Conservation (phyloP, 2,329 filamentous ascomycete genomes). For the Metarhizium anisopliae region DNA sequence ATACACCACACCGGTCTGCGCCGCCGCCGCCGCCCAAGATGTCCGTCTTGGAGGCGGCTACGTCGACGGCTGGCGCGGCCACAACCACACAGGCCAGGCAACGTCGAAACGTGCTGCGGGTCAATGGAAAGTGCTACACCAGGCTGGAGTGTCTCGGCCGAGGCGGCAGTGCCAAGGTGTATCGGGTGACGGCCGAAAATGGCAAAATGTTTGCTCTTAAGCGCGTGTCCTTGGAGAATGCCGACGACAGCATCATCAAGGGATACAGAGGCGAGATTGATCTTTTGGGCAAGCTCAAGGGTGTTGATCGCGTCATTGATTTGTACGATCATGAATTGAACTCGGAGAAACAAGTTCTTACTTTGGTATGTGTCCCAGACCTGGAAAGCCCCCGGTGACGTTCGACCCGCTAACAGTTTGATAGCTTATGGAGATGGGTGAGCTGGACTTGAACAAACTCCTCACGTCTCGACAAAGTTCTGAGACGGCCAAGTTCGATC, state of each 20-base stretch:
- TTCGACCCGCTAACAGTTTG: neutral
- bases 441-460: slow-evolving; percentile 84
- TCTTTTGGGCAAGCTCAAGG: slow-evolving; percentile 69
- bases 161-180: slow-evolving; percentile 89
- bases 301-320: slow-evolving; percentile 83
- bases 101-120: slow-evolving; percentile 72
- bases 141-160: slow-evolving; percentile 84
- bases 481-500: slow-evolving; percentile 70
- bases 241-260: slow-evolving; percentile 72
- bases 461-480: slow-evolving; percentile 64
- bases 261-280: slow-evolving; percentile 97
- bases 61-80: slow-evolving; percentile 70
- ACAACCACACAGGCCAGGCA: slow-evolving; percentile 64
- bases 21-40: slow-evolving; percentile 88
- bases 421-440: slow-evolving; percentile 93
- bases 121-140: slow-evolving; percentile 89
- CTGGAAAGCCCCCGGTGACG: neutral
- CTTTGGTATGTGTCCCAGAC: slow-evolving; percentile 52
- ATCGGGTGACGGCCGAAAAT: slow-evolving; percentile 94
- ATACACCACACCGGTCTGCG: slow-evolving; percentile 70
- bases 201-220: slow-evolving; percentile 93
- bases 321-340: slow-evolving; percentile 92
- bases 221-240: slow-evolving; percentile 80
- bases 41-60: slow-evolving; percentile 89
- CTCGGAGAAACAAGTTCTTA: slow-evolving; percentile 79